Conservation (phyloP, 1,284 basidiomycete genomes). For the Leccinum angustisporum region DNA sequence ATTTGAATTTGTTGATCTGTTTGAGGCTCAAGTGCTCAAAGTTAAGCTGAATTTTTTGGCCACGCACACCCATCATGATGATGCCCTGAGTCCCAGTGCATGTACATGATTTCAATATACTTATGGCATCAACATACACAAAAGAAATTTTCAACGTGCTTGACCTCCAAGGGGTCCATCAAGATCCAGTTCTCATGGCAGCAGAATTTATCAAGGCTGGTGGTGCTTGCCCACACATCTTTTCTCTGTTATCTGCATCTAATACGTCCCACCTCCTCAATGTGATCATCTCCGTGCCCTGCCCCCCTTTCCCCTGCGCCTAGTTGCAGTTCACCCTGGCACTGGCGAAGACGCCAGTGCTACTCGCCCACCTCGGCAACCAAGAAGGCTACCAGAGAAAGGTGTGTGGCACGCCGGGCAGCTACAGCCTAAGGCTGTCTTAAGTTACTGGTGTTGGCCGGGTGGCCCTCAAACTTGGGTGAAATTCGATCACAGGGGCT, state of each 20-base stretch:
- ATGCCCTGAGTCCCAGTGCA: no score
- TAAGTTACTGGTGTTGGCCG: no score
- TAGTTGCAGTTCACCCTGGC: constrained; percentile 66
- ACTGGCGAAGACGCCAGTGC: constrained; percentile 64
- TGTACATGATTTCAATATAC: not conserved
- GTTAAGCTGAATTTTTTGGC: no score
- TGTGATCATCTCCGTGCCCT: constrained; percentile 73
- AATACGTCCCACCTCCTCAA: constrained; percentile 84
- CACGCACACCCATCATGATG: no score
- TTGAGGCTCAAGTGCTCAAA: no score
- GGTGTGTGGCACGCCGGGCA: no score
- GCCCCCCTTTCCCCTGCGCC: constrained; percentile 47
- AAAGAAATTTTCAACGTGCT: constrained; percentile 80
- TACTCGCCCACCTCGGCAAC: constrained; percentile 81
- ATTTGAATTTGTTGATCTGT: no score
- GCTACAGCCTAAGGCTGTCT: no score
- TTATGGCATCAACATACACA: not conserved
- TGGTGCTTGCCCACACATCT: not conserved
- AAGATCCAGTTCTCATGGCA: constrained; percentile 99
- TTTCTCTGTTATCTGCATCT: not conserved
- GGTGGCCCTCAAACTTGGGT: no score
- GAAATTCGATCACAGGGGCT: no score
- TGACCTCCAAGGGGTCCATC: constrained; percentile 94
- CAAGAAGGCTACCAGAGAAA: no score
- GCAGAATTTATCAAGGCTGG: constrained; percentile 44